A percentile compares a stretch with the other conserved stretches of the same genome.
phyloP scores from a whole-genome alignment of 2,329 filamentous ascomycete species.

The Colletotrichum musae region DNA sequence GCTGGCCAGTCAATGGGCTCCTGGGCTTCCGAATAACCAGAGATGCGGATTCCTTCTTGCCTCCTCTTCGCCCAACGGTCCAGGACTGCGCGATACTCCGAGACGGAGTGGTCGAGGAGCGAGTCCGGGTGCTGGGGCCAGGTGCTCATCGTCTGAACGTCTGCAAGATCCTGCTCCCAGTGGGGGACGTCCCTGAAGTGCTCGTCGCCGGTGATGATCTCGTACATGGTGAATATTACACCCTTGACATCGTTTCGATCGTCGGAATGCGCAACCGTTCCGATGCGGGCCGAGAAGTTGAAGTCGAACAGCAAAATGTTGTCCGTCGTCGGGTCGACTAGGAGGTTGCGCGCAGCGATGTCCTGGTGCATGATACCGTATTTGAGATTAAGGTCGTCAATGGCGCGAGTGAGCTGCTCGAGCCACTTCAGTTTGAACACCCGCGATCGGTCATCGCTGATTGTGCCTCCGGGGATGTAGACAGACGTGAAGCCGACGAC shows the following conservation, averaged over 20 bases:
- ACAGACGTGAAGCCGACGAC: slow-evolving; percentile 55
- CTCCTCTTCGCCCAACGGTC: slow-evolving; percentile 45
- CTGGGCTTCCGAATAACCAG: slow-evolving; percentile 35
- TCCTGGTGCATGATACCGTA: slow-evolving; percentile 56
- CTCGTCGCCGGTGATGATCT: slow-evolving; percentile 52
- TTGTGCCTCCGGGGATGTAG: neutral
- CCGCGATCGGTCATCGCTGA: neutral
- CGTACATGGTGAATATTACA: slow-evolving; percentile 53
- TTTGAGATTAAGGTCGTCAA: slow-evolving; percentile 56
- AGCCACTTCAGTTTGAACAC: slow-evolving; percentile 47
- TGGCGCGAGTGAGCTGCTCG: slow-evolving; percentile 51
- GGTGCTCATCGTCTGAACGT: slow-evolving; percentile 35
- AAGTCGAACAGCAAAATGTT: slow-evolving; percentile 55
- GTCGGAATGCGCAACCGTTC: slow-evolving; percentile 7
- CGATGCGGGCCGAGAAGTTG: slow-evolving; percentile 46
- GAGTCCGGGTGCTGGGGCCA: slow-evolving; percentile 53
- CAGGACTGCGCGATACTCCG: slow-evolving; percentile 47
- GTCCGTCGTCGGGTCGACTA: slow-evolving; percentile 52
- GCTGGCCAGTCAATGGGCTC: slow-evolving; percentile 47
- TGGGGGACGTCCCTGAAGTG: slow-evolving; percentile 43
- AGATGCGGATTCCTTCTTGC: neutral
- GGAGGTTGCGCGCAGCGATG: slow-evolving; percentile 54
- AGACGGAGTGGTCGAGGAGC: slow-evolving; percentile 49
- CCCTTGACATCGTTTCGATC: slow-evolving; percentile 51
- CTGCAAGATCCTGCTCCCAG: slow-evolving; percentile 46